These are phyloP conservation scores for Alopecurus myosuroides DNA, from an alignment of 176 grass and related monocot species.

Conservation along the genomic window DNA sequence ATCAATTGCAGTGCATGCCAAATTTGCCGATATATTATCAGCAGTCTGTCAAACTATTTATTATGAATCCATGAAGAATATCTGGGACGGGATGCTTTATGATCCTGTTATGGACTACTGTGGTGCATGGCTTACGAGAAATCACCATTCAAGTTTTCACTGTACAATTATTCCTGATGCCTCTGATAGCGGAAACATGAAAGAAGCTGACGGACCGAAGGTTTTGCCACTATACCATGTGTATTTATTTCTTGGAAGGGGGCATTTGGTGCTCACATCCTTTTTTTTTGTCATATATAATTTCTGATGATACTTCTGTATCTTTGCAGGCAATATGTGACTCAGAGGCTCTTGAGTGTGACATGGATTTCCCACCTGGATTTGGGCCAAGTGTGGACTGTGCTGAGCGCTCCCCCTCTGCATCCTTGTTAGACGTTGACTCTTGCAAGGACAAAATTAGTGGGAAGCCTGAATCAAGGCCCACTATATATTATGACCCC, in stretches of 20 bases:
- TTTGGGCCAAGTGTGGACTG: conserved; percentile 47
- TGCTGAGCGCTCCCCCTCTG: conserved; percentile 25
- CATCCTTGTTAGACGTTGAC: conserved; percentile 1
- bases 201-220: conserved; percentile 36
- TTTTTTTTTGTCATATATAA: conserved; percentile 16
- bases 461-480: conserved; percentile 23
- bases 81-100: conserved; percentile 63
- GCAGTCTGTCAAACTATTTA: conserved; percentile 52
- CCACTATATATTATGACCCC: conserved; percentile 26
- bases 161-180: conserved; percentile 16
- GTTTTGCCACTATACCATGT: conserved; percentile 5
- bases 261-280: background rate
- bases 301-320: conserved; percentile 5
- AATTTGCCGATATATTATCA: conserved; percentile 52
- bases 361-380: conserved; percentile 72
- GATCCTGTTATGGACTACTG: conserved; percentile 63
- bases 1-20: conserved; percentile 10
- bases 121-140: conserved; percentile 62
- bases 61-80: conserved; percentile 72
- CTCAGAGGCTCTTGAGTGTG: conserved; percentile 22
- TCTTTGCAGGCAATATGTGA: conserved; percentile 45
- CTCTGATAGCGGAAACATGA: conserved; percentile 23
- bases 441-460: conserved; percentile 16
- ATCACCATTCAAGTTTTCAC: conserved; percentile 11
- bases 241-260: background rate